Evolutionary conservation across 306 rosid species (phyloP), one percentile per base, ranked within the genome.

Genomic region (Vigna radiata): DNA sequence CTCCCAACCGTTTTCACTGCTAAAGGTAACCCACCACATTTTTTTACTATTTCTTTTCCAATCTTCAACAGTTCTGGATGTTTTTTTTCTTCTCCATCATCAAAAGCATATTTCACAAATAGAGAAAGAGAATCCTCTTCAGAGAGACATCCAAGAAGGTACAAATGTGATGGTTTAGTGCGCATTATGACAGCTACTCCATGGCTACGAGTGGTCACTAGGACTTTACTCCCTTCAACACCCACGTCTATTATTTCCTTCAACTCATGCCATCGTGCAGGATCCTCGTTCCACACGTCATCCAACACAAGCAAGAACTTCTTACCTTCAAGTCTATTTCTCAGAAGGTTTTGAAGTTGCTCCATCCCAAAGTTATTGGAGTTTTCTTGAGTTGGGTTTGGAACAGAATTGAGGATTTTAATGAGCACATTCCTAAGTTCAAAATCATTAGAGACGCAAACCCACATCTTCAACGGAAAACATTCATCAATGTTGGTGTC

Each of bases 51-150:
- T 21, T 55, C 33, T 55, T 2, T 55, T 1, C 33, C 62, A 4
- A 55, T 75, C 8, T 58, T 12, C 17, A 67, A 21, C 1, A 85
- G n/a, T 0, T 78, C 6, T 5, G 79, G 75, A 47, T 68, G 9
- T 0, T 6, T 55, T 27, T 7, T 41, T 19, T 76, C 31, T 8
- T 49, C 71, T 7, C 43, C 77, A 8, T 55, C 72, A 21, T 27
- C 23, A 27, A 83, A 86, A 59, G 86, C 86, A 52, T 10, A 60
- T 81, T 67, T 82, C 12, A 13, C 3, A 10, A 86, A 78, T 8
- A 81, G 41, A 16, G 75, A 73, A 17, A 58, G 6, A 4, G 77
- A 86, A 15, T 62, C 66, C 4, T 77, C 10, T 0, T 5, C 0
- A 0, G 58, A 59, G 0, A 75, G 77, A 0, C 43, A 19, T 36